phyloP scores from a whole-genome alignment of 2,329 filamentous ascomycete genomes.

The Beauveria sp. region DNA sequence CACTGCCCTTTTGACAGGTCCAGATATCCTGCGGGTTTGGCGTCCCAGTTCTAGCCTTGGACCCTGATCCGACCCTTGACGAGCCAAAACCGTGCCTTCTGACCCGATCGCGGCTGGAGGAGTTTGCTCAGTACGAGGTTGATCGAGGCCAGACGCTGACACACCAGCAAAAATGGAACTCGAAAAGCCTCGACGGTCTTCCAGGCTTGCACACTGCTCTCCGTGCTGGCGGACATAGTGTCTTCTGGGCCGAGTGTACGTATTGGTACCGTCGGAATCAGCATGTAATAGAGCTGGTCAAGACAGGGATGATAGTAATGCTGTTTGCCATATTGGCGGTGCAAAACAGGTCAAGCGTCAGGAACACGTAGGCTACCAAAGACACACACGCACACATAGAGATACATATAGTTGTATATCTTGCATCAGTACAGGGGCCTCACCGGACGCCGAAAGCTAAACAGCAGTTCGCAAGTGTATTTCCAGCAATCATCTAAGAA shows the following conservation, averaged over 20 bases:
- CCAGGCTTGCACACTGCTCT: neutral
- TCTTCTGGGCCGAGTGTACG: neutral
- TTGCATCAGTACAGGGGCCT: neutral
- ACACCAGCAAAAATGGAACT: neutral
- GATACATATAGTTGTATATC: neutral
- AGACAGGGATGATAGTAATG: neutral
- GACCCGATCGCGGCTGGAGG: neutral
- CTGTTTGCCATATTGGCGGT: neutral
- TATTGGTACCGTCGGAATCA: neutral
- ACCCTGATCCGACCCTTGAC: neutral
- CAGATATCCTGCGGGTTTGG: neutral
- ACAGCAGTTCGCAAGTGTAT: no score
- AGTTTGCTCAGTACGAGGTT: neutral
- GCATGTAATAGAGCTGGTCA: neutral
- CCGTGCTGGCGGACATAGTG: neutral
- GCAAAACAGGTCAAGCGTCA: neutral
- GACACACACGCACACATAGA: no score
- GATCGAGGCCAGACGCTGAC: neutral
- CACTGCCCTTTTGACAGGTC: neutral
- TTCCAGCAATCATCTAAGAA: no score
- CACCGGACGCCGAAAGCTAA: neutral
- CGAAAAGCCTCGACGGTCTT: neutral
- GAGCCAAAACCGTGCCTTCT: neutral
- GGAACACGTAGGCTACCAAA: neutral
- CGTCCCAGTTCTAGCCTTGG: neutral